Conservation (phyloP, 345 rosid genomes). For the Dovyalis caffra region DNA sequence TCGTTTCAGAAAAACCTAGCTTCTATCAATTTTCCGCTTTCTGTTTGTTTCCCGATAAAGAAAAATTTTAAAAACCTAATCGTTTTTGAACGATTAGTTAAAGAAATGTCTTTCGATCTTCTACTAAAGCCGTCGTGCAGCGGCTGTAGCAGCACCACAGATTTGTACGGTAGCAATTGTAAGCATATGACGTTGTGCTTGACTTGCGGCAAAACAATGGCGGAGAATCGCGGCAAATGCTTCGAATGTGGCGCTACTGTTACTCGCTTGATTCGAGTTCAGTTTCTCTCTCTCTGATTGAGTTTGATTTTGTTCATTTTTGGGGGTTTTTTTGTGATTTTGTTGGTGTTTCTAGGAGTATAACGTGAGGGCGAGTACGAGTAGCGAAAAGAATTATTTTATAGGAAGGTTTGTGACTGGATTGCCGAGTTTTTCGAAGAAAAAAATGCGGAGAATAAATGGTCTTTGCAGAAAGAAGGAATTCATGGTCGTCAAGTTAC, state of each 20-base stretch:
- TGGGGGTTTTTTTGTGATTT: background rate
- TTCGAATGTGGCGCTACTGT: constrained; percentile 70
- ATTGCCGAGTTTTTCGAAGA: constrained; percentile 75
- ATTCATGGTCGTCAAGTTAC: constrained; percentile 86
- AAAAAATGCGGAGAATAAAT: constrained; percentile 79
- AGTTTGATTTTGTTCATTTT: background rate
- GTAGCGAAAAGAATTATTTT: constrained; percentile 76
- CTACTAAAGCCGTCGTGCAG: constrained; percentile 69
- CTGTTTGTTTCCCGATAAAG: background rate
- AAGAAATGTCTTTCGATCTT: constrained; percentile 68
- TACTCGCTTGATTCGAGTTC: constrained; percentile 82
- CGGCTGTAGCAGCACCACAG: constrained; percentile 66
- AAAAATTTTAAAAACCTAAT: background rate
- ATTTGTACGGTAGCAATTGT: constrained; percentile 86
- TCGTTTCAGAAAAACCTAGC: too few species aligned
- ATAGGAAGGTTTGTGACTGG: constrained; percentile 84
- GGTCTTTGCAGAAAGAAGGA: constrained; percentile 87
- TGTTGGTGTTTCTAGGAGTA: constrained; percentile 52
- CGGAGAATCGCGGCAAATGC: constrained; percentile 70
- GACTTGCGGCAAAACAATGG: constrained; percentile 88
- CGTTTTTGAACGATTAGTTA: background rate
- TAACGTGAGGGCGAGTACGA: constrained; percentile 62
- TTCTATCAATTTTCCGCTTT: background rate
- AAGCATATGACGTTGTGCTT: constrained; percentile 95
- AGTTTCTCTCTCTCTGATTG: background rate